Base-by-base conservation (phyloP, 768 basidiomycete species). In the Thelephora aurantiotincta region DNA sequence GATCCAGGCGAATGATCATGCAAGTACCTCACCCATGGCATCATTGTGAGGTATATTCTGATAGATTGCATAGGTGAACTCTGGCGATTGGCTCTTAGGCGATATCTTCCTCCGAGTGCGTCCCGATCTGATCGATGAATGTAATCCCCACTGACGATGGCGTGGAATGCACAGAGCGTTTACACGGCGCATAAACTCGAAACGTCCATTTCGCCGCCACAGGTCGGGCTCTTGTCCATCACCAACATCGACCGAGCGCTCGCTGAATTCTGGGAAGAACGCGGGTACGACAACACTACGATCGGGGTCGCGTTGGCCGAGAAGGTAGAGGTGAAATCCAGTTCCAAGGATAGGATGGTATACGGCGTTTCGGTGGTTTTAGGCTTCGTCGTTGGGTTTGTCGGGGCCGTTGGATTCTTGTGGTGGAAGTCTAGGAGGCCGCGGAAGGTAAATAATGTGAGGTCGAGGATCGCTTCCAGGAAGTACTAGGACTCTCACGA, bases 11-110 rank as follows among this genome's bases (percentile, higher is more conserved):
- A 77, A 73, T 48, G 71, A 78, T 55, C 57, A 56, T 30, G 75
- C 73, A 51, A 46, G 66, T 46, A 20, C 37, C 33, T 34, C 35
- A 33, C 47, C 18, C 19, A 23, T 6, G n/a, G 47, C 30, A 18
- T 18, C 48, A 23, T n/a, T 19, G 18, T 20, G 23, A 35, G 19
- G 16, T n/a, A 34, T 43, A 12, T 18, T 20, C 44, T 35, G 14
- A 37, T 42, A 53, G 53, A 41, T 45, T 22, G 23, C 20, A 22
- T 50, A 73, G 71, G 64, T 74, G n/a, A 64, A 67, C 52, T 71
- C 73, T 11, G 74, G 70, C 4, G 78, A 80, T 58, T 80, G 76
- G 75, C 62, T 80, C 5, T 64, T 78, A 16, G 77, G 76, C n/a
- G 75, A 75, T 46, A 64, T 68, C 14, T 78, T 77, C 48, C 64